These are phyloP conservation scores for Leucaena leucocephala DNA, from an alignment of 306 rosid species.

Conservation along the genomic window DNA sequence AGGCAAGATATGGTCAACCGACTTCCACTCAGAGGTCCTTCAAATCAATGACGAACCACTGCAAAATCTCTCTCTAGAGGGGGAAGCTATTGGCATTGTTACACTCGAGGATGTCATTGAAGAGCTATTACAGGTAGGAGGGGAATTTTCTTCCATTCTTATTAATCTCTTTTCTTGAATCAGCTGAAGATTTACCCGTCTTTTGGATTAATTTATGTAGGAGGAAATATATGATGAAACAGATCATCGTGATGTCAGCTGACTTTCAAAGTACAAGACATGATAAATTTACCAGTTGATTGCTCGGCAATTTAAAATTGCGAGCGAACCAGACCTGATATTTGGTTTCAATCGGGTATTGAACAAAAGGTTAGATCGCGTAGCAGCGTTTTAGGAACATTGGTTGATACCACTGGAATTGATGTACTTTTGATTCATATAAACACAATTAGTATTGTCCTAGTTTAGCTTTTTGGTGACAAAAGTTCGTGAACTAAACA, in stretches of 20 bases:
- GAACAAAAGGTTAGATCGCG: neutral
- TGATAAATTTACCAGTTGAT: neutral
- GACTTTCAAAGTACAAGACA: neutral
- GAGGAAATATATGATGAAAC: constrained; percentile 62
- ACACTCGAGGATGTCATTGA: constrained; percentile 99
- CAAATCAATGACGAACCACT: constrained; percentile 73
- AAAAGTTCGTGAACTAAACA: neutral
- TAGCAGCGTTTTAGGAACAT: neutral
- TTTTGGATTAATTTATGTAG: constrained; percentile 35
- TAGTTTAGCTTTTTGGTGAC: neutral
- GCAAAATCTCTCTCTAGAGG: constrained; percentile 75
- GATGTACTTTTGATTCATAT: neutral
- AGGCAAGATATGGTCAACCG: constrained; percentile 77
- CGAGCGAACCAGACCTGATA: neutral
- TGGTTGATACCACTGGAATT: neutral
- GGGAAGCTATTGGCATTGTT: constrained; percentile 87
- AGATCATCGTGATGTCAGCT: constrained; percentile 41
- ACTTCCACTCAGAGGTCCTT: constrained; percentile 84
- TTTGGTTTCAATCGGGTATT: neutral
- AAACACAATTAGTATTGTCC: neutral
- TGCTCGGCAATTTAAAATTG: neutral
- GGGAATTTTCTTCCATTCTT: constrained; percentile 8
- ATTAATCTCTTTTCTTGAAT: constrained; percentile 1
- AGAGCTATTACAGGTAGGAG: constrained; percentile 86
- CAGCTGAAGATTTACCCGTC: neutral